Conservation (phyloP, 495 filamentous ascomycete species). For the Daldinia caldariorum region DNA sequence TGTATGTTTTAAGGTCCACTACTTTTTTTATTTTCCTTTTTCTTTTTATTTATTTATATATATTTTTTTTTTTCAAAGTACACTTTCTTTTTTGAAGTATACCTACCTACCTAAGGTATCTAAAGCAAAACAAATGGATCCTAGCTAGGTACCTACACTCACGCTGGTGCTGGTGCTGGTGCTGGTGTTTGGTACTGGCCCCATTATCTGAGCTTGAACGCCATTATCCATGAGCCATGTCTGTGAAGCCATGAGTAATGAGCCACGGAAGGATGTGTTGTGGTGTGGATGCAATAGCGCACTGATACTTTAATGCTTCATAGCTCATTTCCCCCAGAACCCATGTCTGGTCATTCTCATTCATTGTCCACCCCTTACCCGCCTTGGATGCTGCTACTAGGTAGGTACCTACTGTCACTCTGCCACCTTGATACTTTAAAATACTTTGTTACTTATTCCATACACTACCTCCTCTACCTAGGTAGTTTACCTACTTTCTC, state of each 20-base stretch:
- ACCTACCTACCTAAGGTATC: no score
- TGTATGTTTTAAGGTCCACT: slow-evolving; percentile 20
- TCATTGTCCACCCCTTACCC: slow-evolving; percentile 36
- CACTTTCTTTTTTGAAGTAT: neutral
- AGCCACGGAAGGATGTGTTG: slow-evolving; percentile 47
- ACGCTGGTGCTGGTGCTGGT: neutral
- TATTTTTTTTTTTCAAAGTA: no score
- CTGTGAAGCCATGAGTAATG: slow-evolving; percentile 5
- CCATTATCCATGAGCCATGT: slow-evolving; percentile 20
- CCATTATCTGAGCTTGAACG: slow-evolving; percentile 10
- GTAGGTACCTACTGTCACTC: neutral
- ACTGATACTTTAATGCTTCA: slow-evolving; percentile 45
- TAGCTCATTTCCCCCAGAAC: slow-evolving; percentile 47
- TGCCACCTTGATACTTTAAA: neutral
- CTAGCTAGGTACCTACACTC: neutral
- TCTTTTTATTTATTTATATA: no score
- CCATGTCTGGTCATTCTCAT: slow-evolving; percentile 26
- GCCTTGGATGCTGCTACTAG: slow-evolving; percentile 15
- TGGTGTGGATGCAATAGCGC: slow-evolving; percentile 47
- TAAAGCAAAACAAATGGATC: neutral
- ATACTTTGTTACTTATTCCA: slow-evolving; percentile 3
- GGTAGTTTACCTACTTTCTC: no score
- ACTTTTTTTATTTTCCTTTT: neutral
- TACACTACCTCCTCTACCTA: neutral
- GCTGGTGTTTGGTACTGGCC: neutral